Evolutionary conservation across 225 moss, liverwort and hornwort species (phyloP).

Genomic region (Marchantia polymorpha): DNA sequence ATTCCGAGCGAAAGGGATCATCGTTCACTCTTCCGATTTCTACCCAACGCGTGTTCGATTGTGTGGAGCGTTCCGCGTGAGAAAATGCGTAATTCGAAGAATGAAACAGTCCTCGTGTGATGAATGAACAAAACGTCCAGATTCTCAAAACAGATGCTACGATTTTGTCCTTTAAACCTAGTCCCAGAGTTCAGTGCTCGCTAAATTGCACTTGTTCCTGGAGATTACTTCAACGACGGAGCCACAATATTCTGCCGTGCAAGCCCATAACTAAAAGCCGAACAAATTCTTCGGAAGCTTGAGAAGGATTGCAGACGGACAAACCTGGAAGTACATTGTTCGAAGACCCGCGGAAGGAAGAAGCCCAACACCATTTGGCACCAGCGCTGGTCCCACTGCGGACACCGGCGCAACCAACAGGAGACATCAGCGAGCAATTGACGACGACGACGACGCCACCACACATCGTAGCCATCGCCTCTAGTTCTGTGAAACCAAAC

Average conservation of each 20-base stretch:
- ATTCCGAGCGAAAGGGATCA: no score
- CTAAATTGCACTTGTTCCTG: neutral
- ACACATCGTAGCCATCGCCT: neutral
- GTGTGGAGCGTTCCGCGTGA: no score
- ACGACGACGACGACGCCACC: no score
- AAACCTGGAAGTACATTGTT: neutral
- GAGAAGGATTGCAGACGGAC: neutral
- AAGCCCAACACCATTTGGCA: neutral
- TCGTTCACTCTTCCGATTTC: no score
- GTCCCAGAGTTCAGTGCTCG: neutral
- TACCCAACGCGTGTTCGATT: no score
- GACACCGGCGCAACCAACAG: neutral
- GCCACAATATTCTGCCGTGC: neutral
- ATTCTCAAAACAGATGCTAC: neutral
- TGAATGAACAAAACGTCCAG: neutral
- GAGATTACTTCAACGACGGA: neutral
- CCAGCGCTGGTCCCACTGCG: neutral
- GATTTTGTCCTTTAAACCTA: neutral
- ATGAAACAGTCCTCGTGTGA: neutral
- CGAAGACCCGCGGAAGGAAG: slow-evolving; percentile 4
- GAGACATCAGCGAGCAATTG: neutral
- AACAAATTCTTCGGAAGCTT: no score
- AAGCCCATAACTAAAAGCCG: neutral
- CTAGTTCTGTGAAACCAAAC: neutral
- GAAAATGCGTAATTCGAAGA: neutral